A percentile compares a stretch with the other conserved stretches of the same genome.
These are phyloP conservation scores for Oldenlandia corymbosa DNA, from an alignment of 257 asterid species.

Conservation along the genomic window DNA sequence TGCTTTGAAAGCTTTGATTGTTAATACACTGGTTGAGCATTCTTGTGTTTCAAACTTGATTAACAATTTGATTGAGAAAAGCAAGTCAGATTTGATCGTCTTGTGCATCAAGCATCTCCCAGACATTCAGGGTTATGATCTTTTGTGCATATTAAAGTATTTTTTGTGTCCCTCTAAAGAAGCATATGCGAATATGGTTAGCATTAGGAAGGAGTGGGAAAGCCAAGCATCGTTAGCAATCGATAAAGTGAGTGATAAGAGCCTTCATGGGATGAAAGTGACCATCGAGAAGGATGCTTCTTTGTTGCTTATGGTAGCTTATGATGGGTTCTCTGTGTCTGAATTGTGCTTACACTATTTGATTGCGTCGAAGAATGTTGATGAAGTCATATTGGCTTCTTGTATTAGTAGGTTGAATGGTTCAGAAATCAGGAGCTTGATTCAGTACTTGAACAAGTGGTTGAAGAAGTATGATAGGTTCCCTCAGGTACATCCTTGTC, in stretches of 20 bases:
- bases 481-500: conserved; percentile 67
- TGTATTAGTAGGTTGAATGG: conserved; percentile 73
- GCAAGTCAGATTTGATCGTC: conserved; percentile 54
- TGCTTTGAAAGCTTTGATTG: conserved; percentile 48
- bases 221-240: conserved; percentile 62
- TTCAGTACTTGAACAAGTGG: conserved; percentile 72
- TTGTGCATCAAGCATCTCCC: conserved; percentile 49
- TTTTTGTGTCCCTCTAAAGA: conserved; percentile 46
- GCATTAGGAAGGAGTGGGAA: conserved; percentile 79
- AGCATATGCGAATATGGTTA: conserved; percentile 38
- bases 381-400: conserved; percentile 71
- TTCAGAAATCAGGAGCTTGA: conserved; percentile 61
- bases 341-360: conserved; percentile 85
- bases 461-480: conserved; percentile 74
- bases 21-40: conserved; percentile 51
- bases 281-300: conserved; percentile 54
- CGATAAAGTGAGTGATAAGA: conserved; percentile 40
- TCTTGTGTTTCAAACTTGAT: conserved; percentile 38
- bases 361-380: conserved; percentile 54
- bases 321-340: conserved; percentile 61
- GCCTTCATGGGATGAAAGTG: conserved; percentile 30
- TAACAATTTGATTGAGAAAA: conserved; percentile 43
- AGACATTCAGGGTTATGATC: conserved; percentile 60
- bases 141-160: conserved; percentile 69
- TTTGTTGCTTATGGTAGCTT: conserved; percentile 64